Evolutionary conservation across 805 yeast species (phyloP).

Genomic region (Yarrowia osloensis): DNA sequence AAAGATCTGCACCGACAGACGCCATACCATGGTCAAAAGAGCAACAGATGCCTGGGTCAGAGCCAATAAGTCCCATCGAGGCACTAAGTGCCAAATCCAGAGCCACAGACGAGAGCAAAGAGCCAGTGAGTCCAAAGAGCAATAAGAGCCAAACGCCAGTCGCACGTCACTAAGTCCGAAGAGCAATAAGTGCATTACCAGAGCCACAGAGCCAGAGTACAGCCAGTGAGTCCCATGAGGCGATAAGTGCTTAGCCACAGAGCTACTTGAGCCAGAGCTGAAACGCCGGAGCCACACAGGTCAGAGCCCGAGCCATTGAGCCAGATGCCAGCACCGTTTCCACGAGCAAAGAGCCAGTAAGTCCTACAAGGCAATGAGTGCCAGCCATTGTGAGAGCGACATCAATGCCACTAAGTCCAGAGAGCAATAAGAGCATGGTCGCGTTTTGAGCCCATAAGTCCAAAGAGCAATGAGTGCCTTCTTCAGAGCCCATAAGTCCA

Average conservation of each 20-base stretch:
- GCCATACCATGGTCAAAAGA: constrained; percentile 1
- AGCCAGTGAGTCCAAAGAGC: no score
- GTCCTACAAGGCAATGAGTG: neutral
- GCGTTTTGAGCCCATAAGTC: neutral
- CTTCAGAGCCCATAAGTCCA: neutral
- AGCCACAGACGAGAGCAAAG: neutral
- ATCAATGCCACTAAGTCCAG: neutral
- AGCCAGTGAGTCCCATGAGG: no score
- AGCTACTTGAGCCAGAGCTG: no score
- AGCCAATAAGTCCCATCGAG: neutral
- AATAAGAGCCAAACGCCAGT: neutral
- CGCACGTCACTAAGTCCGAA: no score
- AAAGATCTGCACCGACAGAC: constrained; percentile 9
- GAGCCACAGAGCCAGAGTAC: neutral
- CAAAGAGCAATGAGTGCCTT: neutral
- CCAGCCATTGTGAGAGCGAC: no score
- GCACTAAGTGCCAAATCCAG: no score
- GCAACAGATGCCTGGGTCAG: neutral
- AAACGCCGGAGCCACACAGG: neutral
- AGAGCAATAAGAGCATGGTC: constrained; percentile 1
- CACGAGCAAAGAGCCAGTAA: constrained; percentile 1
- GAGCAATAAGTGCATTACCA: neutral
- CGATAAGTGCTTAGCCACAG: no score
- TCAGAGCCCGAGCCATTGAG: no score
- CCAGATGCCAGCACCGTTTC: no score